Percentiles rank a stretch among this genome's conserved stretches.
phyloP scores from a whole-genome alignment of 148 eudicot species.

The Suaeda aralocaspica region DNA sequence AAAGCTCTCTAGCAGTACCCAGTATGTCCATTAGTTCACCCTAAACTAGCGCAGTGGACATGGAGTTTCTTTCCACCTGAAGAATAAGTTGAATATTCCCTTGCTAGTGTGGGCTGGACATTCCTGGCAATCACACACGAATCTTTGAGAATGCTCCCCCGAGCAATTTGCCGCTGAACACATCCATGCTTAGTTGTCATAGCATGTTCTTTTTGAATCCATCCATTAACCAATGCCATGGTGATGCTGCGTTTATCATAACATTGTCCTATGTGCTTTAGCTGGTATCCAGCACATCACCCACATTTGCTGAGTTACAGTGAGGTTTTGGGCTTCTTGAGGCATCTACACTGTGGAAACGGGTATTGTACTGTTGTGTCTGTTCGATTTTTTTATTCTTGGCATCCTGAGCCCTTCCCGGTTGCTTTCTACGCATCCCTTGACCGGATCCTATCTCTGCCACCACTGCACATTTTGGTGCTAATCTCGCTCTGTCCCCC shows the following conservation, averaged over 20 bases:
- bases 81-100: conserved; percentile 1
- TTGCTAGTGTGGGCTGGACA: neutral
- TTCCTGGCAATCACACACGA: neutral
- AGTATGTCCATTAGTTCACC: neutral
- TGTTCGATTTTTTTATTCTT: conserved; percentile 47
- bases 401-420: conserved; percentile 65
- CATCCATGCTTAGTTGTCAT: conserved; percentile 7
- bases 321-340: conserved; percentile 46
- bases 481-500: neutral
- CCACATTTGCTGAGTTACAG: conserved; percentile 26
- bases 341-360: conserved; percentile 74
- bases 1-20: neutral
- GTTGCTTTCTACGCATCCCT: conserved; percentile 70
- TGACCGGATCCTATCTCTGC: conserved; percentile 58
- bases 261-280: conserved; percentile 17
- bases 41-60: conserved; percentile 11
- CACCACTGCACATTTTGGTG: conserved; percentile 45
- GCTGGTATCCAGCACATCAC: conserved; percentile 24
- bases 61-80: neutral
- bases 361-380: conserved; percentile 65
- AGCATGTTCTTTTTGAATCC: conserved; percentile 13
- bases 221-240: neutral
- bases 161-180: neutral
- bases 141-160: neutral
- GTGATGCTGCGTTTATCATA: too few species aligned